Percentiles rank a stretch among this genome's conserved stretches.
phyloP scores from a whole-genome alignment of 164 flowering plant genomes.

The Buxus sempervirens region DNA sequence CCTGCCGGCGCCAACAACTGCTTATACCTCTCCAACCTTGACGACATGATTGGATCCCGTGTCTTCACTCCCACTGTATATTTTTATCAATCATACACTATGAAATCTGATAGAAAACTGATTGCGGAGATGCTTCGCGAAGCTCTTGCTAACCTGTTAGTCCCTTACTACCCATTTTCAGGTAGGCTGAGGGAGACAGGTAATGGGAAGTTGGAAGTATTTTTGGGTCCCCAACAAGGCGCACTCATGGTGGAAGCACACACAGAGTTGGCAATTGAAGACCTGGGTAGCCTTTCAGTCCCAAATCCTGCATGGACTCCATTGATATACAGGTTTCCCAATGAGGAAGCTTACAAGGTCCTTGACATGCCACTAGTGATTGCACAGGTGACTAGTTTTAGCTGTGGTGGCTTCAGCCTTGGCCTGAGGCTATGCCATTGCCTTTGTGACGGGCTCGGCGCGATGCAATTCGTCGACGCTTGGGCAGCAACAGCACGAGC shows the following conservation, averaged over 20 bases:
- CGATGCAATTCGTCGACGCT: constrained; percentile 76
- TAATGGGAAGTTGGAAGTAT: constrained; percentile 73
- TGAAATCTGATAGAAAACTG: background rate
- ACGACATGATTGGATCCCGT: constrained; percentile 72
- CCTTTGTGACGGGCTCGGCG: constrained; percentile 88
- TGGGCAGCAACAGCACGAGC: constrained; percentile 73
- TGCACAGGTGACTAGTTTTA: constrained; percentile 72
- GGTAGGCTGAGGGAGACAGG: constrained; percentile 63
- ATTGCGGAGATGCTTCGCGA: constrained; percentile 28
- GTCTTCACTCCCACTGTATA: constrained; percentile 86
- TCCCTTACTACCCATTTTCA: constrained; percentile 85
- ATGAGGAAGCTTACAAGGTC: constrained; percentile 61
- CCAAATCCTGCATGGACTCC: constrained; percentile 84
- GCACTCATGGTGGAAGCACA: constrained; percentile 62
- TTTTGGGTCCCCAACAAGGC: constrained; percentile 62
- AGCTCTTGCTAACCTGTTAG: constrained; percentile 58
- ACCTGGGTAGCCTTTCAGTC: constrained; percentile 55
- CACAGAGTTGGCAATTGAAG: constrained; percentile 39
- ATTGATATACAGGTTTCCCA: constrained; percentile 50
- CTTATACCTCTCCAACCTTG: constrained; percentile 90
- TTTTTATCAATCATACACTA: constrained; percentile 34
- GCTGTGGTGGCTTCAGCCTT: constrained; percentile 82
- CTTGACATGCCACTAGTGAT: constrained; percentile 76
- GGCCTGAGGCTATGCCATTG: constrained; percentile 86
- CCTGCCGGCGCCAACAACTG: constrained; percentile 35